phyloP scores from a whole-genome alignment of 202 grass and related monocot species.

The Schoenoplectus tabernaemontani region DNA sequence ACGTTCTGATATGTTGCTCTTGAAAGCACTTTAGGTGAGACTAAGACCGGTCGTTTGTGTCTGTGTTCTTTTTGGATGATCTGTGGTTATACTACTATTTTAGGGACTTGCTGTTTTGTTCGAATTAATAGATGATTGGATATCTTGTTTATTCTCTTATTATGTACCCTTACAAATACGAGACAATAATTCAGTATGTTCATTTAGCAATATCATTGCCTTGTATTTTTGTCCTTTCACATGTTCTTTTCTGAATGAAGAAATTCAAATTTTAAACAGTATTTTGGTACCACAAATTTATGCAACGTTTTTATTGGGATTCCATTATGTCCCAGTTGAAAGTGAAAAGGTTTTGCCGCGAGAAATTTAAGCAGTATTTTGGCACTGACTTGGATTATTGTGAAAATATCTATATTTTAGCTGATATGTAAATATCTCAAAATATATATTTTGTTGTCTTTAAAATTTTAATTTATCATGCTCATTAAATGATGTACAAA shows the following conservation, averaged over 20 bases:
- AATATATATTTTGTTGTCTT: no score
- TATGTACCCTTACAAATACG: not conserved
- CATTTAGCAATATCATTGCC: constrained; percentile 5
- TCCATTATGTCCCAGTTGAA: not conserved
- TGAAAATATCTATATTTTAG: no score
- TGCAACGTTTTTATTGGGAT: not conserved
- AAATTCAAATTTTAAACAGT: not conserved
- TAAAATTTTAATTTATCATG: no score
- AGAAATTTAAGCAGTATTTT: not conserved
- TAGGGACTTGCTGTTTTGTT: constrained; percentile 13
- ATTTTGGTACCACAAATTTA: not conserved
- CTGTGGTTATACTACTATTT: constrained; percentile 21
- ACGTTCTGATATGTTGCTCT: constrained; percentile 19
- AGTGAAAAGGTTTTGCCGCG: not conserved
- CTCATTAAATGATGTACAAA: no score
- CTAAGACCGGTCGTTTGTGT: constrained; percentile 15
- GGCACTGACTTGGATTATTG: no score
- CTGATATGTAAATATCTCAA: no score
- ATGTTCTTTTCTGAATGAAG: not conserved
- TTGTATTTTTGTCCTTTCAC: not conserved
- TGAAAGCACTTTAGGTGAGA: constrained; percentile 15
- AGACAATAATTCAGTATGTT: constrained; percentile 13
- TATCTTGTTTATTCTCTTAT: constrained; percentile 21
- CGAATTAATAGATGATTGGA: constrained; percentile 9
- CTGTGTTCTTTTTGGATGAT: constrained; percentile 14